These are phyloP conservation scores for Annona squamosa DNA, from an alignment of 164 flowering plant genomes.

Conservation along the genomic window DNA sequence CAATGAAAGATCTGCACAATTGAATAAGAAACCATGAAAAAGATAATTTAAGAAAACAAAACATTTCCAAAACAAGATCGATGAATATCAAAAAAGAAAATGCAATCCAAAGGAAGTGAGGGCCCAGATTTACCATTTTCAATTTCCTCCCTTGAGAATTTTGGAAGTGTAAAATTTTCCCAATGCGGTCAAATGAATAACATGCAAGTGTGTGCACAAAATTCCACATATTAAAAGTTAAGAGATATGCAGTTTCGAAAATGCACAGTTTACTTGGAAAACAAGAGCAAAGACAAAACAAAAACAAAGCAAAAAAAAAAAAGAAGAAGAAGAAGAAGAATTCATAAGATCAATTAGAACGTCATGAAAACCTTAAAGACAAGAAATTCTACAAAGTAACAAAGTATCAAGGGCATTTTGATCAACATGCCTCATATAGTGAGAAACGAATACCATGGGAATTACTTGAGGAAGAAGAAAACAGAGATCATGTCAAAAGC, in stretches of 20 bases:
- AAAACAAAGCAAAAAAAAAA: background rate
- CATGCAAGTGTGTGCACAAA: background rate
- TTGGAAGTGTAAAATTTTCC: background rate
- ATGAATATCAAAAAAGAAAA: slow-evolving; percentile 1
- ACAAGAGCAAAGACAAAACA: background rate
- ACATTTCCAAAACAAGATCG: slow-evolving; percentile 11
- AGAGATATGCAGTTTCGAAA: background rate
- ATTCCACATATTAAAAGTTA: background rate
- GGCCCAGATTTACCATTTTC: background rate
- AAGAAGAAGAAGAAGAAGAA: background rate
- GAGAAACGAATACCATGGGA: background rate
- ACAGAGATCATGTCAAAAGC: background rate
- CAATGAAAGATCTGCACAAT: slow-evolving; percentile 44
- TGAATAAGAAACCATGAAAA: slow-evolving; percentile 26
- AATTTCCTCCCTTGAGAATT: background rate
- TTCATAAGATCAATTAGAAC: background rate
- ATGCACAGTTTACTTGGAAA: background rate
- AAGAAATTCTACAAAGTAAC: slow-evolving; percentile 1
- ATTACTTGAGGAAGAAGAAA: background rate
- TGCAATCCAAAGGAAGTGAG: background rate
- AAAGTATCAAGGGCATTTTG: background rate
- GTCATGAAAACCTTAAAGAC: background rate
- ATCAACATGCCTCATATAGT: background rate
- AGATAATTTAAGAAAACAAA: slow-evolving; percentile 14
- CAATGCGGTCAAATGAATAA: background rate